These are phyloP conservation scores for Septoria linicola DNA, from an alignment of 2,329 filamentous ascomycete species.

Conservation along the genomic window DNA sequence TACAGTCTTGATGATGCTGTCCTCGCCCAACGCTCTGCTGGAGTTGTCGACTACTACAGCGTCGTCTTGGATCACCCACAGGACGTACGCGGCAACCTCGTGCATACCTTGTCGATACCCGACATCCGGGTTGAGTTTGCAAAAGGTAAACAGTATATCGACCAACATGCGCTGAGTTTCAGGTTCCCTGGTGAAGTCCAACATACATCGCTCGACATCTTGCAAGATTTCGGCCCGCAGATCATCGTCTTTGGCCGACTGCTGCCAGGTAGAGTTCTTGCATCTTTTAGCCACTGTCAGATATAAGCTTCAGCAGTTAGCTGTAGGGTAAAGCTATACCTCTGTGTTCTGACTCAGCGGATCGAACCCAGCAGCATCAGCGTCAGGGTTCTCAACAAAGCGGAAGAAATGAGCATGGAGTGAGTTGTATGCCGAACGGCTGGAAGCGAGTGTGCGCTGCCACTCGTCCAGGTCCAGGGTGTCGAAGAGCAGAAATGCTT, in stretches of 20 bases:
- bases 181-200: slow-evolving; percentile 80
- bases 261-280: slow-evolving; percentile 82
- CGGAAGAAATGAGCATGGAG: slow-evolving; percentile 72
- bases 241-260: slow-evolving; percentile 78
- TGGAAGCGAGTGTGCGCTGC: slow-evolving; percentile 64
- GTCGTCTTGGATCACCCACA: slow-evolving; percentile 81
- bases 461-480: slow-evolving; percentile 65
- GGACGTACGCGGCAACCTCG: slow-evolving; percentile 83
- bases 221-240: slow-evolving; percentile 87
- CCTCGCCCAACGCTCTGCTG: slow-evolving; percentile 34
- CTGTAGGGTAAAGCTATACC: slow-evolving; percentile 45
- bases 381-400: slow-evolving; percentile 80
- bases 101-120: slow-evolving; percentile 99
- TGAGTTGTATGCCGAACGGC: slow-evolving; percentile 71
- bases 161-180: slow-evolving; percentile 76
- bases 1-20: slow-evolving; percentile 40
- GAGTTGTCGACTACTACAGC: slow-evolving; percentile 58
- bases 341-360: slow-evolving; percentile 80
- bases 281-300: slow-evolving; percentile 46
- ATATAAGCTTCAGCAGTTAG: slow-evolving; percentile 23
- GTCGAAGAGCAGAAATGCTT: slow-evolving; percentile 80
- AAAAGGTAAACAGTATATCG: slow-evolving; percentile 90
- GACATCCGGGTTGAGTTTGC: slow-evolving; percentile 82
- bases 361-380: slow-evolving; percentile 71
- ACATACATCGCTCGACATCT: slow-evolving; percentile 74